phyloP scores from a whole-genome alignment of 495 filamentous ascomycete genomes.

The Aspergillus hancockii region DNA sequence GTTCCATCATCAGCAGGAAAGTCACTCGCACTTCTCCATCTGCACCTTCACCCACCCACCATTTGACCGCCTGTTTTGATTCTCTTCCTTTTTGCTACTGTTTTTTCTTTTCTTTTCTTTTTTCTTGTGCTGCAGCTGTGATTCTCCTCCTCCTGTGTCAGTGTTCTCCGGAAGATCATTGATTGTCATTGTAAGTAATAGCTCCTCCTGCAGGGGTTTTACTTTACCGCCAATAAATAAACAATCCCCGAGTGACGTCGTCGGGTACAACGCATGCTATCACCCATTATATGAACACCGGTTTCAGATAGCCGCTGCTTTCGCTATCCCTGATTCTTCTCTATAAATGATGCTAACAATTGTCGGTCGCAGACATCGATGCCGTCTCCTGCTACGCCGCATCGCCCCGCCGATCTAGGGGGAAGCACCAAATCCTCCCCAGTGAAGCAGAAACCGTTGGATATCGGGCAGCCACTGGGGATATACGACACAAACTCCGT shows the following conservation, averaged over 20 bases:
- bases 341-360: slow-evolving; percentile 20
- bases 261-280: slow-evolving; percentile 1
- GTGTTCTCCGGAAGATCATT: slow-evolving; percentile 1
- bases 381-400: slow-evolving; percentile 46
- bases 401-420: slow-evolving; percentile 42
- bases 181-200: not conserved
- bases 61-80: not conserved
- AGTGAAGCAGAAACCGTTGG: slow-evolving; percentile 42
- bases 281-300: not conserved
- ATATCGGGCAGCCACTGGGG: slow-evolving; percentile 52
- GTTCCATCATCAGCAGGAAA: not conserved
- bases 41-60: not conserved
- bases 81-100: not conserved
- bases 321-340: slow-evolving; percentile 4
- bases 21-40: not conserved
- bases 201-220: not conserved
- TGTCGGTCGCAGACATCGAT: slow-evolving; percentile 37
- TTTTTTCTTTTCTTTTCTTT: not conserved
- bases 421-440: slow-evolving; percentile 39
- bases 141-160: not conserved
- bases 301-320: slow-evolving; percentile 12
- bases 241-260: slow-evolving; percentile 15
- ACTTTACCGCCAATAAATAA: slow-evolving; percentile 8
- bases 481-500: slow-evolving; percentile 62
- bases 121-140: not conserved